Conservation (phyloP, 108 stramenopile genomes). For the Parmales sp. region DNA sequence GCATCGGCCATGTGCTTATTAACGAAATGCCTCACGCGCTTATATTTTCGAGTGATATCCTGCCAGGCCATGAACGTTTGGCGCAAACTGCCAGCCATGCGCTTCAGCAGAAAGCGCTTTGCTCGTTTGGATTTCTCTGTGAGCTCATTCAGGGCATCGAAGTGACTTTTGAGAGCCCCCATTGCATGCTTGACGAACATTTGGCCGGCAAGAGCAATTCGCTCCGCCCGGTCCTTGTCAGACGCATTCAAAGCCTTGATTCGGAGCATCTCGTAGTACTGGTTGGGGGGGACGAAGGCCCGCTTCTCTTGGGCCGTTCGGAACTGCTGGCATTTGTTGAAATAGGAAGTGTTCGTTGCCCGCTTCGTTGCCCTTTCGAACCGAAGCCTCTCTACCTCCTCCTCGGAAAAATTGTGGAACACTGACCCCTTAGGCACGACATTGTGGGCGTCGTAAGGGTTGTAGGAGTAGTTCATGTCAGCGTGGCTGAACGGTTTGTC, state of each 20-base stretch:
- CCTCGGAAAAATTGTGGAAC: not conserved
- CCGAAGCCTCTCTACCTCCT: not conserved
- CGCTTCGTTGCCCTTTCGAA: not conserved
- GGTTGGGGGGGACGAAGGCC: not conserved
- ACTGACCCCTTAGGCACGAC: not conserved
- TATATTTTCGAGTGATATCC: not conserved
- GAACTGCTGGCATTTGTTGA: not conserved
- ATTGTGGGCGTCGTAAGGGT: too few species aligned
- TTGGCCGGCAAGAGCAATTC: not conserved
- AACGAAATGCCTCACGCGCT: not conserved
- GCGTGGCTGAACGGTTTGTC: too few species aligned
- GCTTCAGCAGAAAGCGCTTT: not conserved
- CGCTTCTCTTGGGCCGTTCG: not conserved
- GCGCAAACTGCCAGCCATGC: not conserved
- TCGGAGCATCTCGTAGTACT: not conserved
- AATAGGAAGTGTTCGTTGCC: not conserved
- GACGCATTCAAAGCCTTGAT: not conserved
- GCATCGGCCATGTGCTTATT: not conserved
- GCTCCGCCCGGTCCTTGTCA: not conserved
- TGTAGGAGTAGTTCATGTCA: too few species aligned
- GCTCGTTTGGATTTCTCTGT: not conserved
- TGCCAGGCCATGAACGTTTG: not conserved
- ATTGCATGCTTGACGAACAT: constrained; percentile 3
- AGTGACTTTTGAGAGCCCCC: not conserved
- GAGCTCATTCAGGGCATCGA: not conserved